Percentiles rank a stretch among this genome's conserved stretches.
phyloP scores from a whole-genome alignment of 345 rosid genomes.

The Mangifera indica region DNA sequence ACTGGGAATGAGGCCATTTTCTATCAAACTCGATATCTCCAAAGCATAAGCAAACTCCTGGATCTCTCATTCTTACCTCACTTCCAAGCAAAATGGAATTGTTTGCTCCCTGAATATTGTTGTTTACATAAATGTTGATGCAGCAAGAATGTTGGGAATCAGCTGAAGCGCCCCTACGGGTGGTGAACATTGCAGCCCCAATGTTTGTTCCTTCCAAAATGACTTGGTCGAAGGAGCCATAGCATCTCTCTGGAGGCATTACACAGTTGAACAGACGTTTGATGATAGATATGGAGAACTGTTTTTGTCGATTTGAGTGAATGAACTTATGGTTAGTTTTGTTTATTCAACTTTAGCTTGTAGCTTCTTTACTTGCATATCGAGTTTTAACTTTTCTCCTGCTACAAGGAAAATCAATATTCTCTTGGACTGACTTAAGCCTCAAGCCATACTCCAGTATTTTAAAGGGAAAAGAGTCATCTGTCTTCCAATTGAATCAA shows the following conservation, averaged over 20 bases:
- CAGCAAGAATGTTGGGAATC: constrained; percentile 34
- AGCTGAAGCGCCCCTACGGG: constrained; percentile 26
- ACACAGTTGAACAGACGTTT: neutral
- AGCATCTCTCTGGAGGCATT: constrained; percentile 24
- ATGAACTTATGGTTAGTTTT: constrained; percentile 1
- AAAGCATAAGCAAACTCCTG: constrained; percentile 30
- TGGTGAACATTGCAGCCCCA: constrained; percentile 54
- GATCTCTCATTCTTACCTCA: constrained; percentile 37
- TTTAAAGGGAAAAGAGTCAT: neutral
- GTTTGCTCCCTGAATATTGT: constrained; percentile 47
- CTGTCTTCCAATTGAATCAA: too few species aligned
- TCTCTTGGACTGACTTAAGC: constrained; percentile 30
- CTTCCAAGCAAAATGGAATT: constrained; percentile 45
- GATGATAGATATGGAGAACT: neutral
- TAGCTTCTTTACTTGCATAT: constrained; percentile 25
- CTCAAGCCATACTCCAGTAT: constrained; percentile 23
- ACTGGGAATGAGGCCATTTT: neutral
- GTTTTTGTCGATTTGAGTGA: neutral
- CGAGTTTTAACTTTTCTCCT: constrained; percentile 24
- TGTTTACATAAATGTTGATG: constrained; percentile 53
- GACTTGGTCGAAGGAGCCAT: constrained; percentile 24
- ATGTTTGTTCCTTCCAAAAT: constrained; percentile 56
- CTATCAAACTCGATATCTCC: constrained; percentile 7
- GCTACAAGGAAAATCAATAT: constrained; percentile 30
- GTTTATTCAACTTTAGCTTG: constrained; percentile 1